phyloP scores from a whole-genome alignment of 1,284 basidiomycete species.

The Ceratobasidium sp. region DNA sequence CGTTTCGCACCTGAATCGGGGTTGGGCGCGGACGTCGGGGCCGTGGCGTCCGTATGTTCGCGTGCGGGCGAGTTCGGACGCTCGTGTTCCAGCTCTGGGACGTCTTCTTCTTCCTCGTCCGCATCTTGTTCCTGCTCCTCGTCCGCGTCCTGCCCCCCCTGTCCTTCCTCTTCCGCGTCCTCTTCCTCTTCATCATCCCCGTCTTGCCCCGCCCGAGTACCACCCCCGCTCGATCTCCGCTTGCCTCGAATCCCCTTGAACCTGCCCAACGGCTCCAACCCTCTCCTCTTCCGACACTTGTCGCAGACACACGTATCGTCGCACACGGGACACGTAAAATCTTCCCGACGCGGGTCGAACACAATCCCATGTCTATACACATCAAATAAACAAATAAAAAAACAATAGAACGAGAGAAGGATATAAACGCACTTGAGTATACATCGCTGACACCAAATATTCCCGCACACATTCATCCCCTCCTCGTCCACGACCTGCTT shows the following conservation, averaged over 20 bases:
- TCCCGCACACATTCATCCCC: background rate
- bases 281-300: constrained; percentile 10
- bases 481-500: background rate
- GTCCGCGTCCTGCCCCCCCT: background rate
- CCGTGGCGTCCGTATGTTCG: background rate
- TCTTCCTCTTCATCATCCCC: background rate
- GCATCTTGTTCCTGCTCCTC: no score
- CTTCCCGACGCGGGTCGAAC: background rate
- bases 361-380: constrained; percentile 6
- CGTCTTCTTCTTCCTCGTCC: no score
- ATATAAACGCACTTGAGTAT: constrained; percentile 19
- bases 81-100: background rate
- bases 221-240: background rate
- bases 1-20: background rate
- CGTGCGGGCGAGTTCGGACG: background rate
- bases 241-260: background rate
- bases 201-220: no score
- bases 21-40: background rate
- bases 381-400: background rate
- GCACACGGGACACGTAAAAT: constrained; percentile 35
- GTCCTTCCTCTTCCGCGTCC: background rate
- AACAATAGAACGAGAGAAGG: background rate
- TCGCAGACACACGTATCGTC: constrained; percentile 22
- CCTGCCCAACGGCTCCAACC: constrained; percentile 2
- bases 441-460: constrained; percentile 33